Base-by-base conservation (phyloP, 2,329 filamentous ascomycete genomes). In the Endoconidiophora laricicola region DNA sequence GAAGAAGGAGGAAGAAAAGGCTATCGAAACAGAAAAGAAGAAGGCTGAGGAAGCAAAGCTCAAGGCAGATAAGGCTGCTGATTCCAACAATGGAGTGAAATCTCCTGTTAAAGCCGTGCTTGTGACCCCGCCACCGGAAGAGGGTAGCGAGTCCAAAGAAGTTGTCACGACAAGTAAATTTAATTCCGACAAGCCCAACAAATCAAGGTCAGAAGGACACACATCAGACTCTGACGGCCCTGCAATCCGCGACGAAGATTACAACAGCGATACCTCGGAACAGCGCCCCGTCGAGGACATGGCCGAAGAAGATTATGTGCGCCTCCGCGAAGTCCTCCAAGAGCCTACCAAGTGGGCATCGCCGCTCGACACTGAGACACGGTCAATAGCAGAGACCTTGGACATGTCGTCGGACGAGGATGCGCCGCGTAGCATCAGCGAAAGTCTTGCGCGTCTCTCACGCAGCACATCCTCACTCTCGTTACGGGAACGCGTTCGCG, bases 261-360 rank as follows among this genome's bases (percentile, higher is more conserved):
- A 42, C 22, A 44, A 46, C 16, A 46, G 37, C 37, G 51, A 53
- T 39, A 39, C 22, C 38, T 46, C 51, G 4, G 38, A 44, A 3
- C 42, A 53, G 29, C 51, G 48, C 9, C 46, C 48, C 14, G 43
- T 53, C 23, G 22, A 43, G 4, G 43, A 47, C 9, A 53, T 53
- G 51, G 46, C 41, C 16, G 47, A 47, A 5, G 29, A 42, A 3
- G 52, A 53, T 38, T 48, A 52, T 20, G 45, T 46, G 14, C 48
- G 52, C 12, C 54, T 59, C 40, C 55, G 53, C 16, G 55, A 56
- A 16, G 55, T 54, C 16, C 20, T 53, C 10, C 52, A 55, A 33
- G 55, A 54, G 33, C 54, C 56, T 5, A 37, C 22, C 22, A 6
- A 48, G 18, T 51, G 38, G 40, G 22, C 49, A 2, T 24, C 33